Percentiles rank a stretch among this genome's conserved stretches.
phyloP scores from a whole-genome alignment of 331 rosid species.

The Stylosanthes scabra region DNA sequence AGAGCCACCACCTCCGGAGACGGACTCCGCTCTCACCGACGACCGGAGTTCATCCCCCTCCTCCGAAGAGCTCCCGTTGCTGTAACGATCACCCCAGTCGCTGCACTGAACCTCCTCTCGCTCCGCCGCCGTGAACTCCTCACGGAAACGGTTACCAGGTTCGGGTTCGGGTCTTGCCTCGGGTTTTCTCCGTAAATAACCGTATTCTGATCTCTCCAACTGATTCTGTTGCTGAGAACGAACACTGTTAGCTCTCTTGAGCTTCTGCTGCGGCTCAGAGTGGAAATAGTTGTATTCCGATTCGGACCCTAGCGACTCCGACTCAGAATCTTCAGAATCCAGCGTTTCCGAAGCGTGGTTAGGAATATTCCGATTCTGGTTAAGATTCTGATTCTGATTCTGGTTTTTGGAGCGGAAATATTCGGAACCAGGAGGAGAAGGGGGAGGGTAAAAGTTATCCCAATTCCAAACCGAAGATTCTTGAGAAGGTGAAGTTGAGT shows the following conservation, averaged over 20 bases:
- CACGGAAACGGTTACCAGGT: conserved; percentile 32
- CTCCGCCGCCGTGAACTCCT: conserved; percentile 61
- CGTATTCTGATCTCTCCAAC: conserved; percentile 61
- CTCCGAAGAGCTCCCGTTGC: conserved; percentile 72
- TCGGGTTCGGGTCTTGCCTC: neutral
- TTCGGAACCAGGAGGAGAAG: conserved; percentile 82
- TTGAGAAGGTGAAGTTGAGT: conserved; percentile 78
- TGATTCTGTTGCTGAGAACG: neutral
- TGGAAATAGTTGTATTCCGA: conserved; percentile 47
- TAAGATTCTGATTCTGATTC: conserved; percentile 16
- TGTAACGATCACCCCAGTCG: conserved; percentile 91
- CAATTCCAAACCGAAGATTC: conserved; percentile 91
- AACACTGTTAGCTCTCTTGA: neutral
- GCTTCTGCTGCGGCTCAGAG: conserved; percentile 11
- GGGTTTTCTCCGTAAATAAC: conserved; percentile 44
- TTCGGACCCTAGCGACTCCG: conserved; percentile 15
- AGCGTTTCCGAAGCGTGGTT: neutral
- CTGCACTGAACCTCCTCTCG: conserved; percentile 96
- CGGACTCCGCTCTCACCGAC: conserved; percentile 46
- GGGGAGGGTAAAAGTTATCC: conserved; percentile 91
- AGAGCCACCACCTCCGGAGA: conserved; percentile 31
- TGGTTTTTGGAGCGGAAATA: conserved; percentile 53
- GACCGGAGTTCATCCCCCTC: conserved; percentile 61
- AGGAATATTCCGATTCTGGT: conserved; percentile 15
- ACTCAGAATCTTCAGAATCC: conserved; percentile 29